Evolutionary conservation across 345 rosid species (phyloP).

Genomic region (Camelina hispida): DNA sequence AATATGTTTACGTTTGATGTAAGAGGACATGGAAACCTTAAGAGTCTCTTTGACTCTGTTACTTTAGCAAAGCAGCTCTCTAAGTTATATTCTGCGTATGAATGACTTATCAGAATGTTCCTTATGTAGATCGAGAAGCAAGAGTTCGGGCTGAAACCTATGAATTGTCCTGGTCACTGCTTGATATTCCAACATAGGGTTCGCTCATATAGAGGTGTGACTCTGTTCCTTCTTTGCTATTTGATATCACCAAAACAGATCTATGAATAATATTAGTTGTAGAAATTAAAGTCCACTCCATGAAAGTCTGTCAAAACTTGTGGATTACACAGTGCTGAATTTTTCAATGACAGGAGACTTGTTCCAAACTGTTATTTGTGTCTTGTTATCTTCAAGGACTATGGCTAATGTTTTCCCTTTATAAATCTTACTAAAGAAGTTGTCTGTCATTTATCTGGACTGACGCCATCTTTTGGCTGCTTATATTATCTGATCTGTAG

Average conservation of each 20-base stretch:
- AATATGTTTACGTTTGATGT: slow-evolving; percentile 97
- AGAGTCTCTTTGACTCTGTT: slow-evolving; percentile 17
- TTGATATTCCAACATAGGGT: slow-evolving; percentile 91
- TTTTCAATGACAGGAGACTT: not conserved
- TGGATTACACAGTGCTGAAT: not conserved
- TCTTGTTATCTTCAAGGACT: slow-evolving; percentile 1
- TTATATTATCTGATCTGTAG: slow-evolving; percentile 53
- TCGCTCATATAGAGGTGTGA: slow-evolving; percentile 82
- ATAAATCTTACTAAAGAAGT: slow-evolving; percentile 14
- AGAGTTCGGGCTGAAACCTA: slow-evolving; percentile 96
- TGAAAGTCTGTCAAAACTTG: slow-evolving; percentile 20
- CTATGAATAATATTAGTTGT: not conserved
- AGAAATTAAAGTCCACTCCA: slow-evolving; percentile 11
- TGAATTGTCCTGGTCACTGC: slow-evolving; percentile 99
- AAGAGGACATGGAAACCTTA: slow-evolving; percentile 38
- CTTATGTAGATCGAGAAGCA: slow-evolving; percentile 80
- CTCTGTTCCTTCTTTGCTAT: slow-evolving; percentile 16
- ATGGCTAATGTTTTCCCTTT: slow-evolving; percentile 24
- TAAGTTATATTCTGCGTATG: slow-evolving; percentile 1
- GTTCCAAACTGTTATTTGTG: not conserved
- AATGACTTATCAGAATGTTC: slow-evolving; percentile 26
- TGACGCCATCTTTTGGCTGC: slow-evolving; percentile 16
- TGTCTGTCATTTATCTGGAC: slow-evolving; percentile 10
- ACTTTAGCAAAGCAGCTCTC: slow-evolving; percentile 15
- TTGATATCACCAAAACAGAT: slow-evolving; percentile 14